These are phyloP conservation scores for Anisodus tanguticus DNA, from an alignment of 257 asterid genomes.

Conservation along the genomic window DNA sequence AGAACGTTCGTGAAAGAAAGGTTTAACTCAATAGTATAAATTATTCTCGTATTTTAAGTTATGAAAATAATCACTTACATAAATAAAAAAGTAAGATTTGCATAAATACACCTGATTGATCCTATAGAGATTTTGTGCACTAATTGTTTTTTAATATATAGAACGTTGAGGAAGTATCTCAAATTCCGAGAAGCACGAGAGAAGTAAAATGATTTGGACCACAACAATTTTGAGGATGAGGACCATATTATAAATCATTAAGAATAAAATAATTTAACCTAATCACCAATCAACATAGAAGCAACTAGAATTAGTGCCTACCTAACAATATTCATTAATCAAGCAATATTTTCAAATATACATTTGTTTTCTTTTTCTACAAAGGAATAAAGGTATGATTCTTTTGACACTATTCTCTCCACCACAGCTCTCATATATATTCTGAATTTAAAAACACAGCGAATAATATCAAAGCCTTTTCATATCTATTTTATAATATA, in stretches of 20 bases:
- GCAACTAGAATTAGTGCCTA: neutral
- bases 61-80: neutral
- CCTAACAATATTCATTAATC: conserved; percentile 1
- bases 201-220: conserved; percentile 4
- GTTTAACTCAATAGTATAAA: neutral
- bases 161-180: conserved; percentile 18
- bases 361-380: neutral
- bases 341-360: neutral
- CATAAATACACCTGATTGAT: conserved; percentile 3
- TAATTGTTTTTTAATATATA: neutral
- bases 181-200: neutral
- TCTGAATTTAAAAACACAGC: neutral
- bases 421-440: neutral
- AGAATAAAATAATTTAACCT: conserved; percentile 8
- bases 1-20: neutral
- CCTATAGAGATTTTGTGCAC: neutral
- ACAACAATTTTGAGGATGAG: neutral
- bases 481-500: neutral
- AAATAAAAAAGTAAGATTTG: neutral
- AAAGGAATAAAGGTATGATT: conserved; percentile 27
- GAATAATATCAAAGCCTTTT: conserved; percentile 1
- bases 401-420: conserved; percentile 4
- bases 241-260: conserved; percentile 1
- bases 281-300: conserved; percentile 21
- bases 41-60: neutral